Conservation (phyloP, 139 green algal species). For the Raphidocelis subcapitata region DNA sequence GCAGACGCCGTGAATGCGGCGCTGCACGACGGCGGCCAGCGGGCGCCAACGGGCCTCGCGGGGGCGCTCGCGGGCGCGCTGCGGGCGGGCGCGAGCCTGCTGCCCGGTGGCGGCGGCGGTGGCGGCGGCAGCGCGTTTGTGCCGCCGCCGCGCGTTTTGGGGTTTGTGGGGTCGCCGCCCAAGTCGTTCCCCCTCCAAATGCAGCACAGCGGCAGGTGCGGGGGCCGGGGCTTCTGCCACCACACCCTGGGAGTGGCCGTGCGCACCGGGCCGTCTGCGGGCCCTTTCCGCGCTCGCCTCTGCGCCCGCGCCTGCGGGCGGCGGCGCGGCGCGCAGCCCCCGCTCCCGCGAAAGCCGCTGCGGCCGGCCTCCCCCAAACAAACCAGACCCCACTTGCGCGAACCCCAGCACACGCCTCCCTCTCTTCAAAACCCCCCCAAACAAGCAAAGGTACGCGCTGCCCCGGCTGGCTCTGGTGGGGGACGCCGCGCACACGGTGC, state of each 20-base stretch:
- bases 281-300: neutral
- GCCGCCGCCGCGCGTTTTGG: conserved; percentile 51
- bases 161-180: conserved; percentile 42
- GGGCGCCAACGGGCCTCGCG: neutral
- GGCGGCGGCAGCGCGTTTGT: conserved; percentile 6
- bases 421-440: neutral
- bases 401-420: neutral
- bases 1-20: conserved; percentile 38
- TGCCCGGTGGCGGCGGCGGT: neutral
- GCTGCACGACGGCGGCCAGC: neutral
- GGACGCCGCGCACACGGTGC: conserved; percentile 78
- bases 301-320: neutral
- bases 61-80: neutral
- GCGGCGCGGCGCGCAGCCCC: neutral
- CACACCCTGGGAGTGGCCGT: too few species aligned
- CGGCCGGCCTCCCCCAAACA: neutral
- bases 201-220: conserved; percentile 60
- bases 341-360: neutral
- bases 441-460: conserved; percentile 53
- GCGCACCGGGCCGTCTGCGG: neutral
- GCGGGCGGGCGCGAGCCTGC: neutral
- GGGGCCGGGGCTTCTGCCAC: too few species aligned
- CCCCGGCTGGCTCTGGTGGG: conserved; percentile 77
- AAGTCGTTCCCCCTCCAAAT: conserved; percentile 65
- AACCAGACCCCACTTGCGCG: neutral